Conservation (phyloP, 192 early-diverging fungal genomes). For the Diversispora epigaea region DNA sequence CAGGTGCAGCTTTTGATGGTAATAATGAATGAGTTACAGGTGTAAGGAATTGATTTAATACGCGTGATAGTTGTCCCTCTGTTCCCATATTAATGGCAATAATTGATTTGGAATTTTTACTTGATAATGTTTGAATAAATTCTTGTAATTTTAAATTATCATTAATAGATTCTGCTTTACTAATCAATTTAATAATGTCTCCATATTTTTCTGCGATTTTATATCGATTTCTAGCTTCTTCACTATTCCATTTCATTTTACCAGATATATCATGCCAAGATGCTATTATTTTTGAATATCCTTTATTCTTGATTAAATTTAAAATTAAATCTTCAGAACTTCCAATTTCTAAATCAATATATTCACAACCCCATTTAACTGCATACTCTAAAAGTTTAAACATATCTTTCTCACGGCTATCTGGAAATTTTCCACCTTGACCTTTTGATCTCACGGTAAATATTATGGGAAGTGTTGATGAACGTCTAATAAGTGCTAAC, state of each 20-base stretch:
- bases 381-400: constrained; percentile 66
- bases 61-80: constrained; percentile 85
- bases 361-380: constrained; percentile 88
- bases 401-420: constrained; percentile 60
- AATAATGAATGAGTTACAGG: constrained; percentile 89
- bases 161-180: constrained; percentile 65
- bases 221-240: constrained; percentile 57
- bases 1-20: constrained; percentile 83
- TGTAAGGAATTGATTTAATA: constrained; percentile 86
- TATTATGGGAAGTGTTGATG: constrained; percentile 78
- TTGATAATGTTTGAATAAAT: constrained; percentile 56
- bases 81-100: constrained; percentile 96
- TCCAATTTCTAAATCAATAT: constrained; percentile 82
- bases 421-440: constrained; percentile 87
- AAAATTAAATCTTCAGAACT: constrained; percentile 42
- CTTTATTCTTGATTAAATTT: constrained; percentile 58
- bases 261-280: constrained; percentile 87
- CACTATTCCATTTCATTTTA: constrained; percentile 61
- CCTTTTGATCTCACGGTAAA: constrained; percentile 88
- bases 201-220: constrained; percentile 56
- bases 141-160: constrained; percentile 82
- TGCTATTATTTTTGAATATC: constrained; percentile 69
- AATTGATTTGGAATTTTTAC: constrained; percentile 53
- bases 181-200: constrained; percentile 93
- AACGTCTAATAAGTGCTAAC: constrained; percentile 71